Evolutionary conservation across 768 basidiomycete genomes (phyloP), one percentile per base, ranked within the genome.

Genomic region (Tulasnella sp.): DNA sequence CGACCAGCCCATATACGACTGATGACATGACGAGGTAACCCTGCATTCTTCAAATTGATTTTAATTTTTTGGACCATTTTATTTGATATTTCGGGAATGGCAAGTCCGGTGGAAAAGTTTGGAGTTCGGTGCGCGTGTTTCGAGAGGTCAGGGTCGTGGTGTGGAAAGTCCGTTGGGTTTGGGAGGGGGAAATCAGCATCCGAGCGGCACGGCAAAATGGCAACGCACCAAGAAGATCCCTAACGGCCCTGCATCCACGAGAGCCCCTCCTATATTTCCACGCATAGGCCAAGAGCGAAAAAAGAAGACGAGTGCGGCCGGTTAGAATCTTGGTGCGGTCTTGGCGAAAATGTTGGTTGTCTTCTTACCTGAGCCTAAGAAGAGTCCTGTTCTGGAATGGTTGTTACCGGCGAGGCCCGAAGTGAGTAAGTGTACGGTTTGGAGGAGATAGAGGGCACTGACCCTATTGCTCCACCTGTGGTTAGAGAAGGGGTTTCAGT

Each of bases 181-280:
- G 42, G 42, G 42, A 44, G 10, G 42, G 42, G 42, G 42, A 44
- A 44, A 44, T 44, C 42, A 44, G 42, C 2, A 16, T 12, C 1
- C 14, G 42, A 5, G 42, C 42, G 42, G 42, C 42, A 44, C 42
- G 42, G 62, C 6, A 34, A 68, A 4, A 14, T 14, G 27, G 62
- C 42, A 44, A 68, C 78, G 21, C 12, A 79, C 78, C 36, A 79
- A 68, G n/a, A 74, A 39, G 18, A 58, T 58, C 6, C 78, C 78
- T 19, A 79, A 31, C 16, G 78, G 78, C 24, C 78, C 78, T 38
- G 71, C 78, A 31, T 71, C 16, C 14, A 46, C 62, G 9, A 79
- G 78, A 21, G 78, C 78, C 4, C n/a, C 24, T 40, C 76, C 76
- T 77, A 2, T 24, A 6, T 12, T n/a, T 75, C 62, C 62, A n/a